Evolutionary conservation across 2,329 filamentous ascomycete species (phyloP).

Genomic region (Fusarium coicis): DNA sequence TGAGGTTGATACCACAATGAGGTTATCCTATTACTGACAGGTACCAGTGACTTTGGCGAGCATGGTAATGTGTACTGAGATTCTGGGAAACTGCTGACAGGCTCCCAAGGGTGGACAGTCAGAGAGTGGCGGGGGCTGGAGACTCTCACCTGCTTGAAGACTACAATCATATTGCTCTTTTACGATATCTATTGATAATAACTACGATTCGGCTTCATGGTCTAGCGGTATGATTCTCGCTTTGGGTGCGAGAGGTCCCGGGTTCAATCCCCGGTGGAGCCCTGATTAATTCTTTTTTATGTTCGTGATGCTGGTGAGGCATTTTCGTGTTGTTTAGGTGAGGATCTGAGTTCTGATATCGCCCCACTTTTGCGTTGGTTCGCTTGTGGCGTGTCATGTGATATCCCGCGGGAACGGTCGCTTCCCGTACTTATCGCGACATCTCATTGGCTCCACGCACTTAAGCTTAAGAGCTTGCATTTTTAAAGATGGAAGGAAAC

Average conservation of each 20-base stretch:
- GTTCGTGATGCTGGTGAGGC: background rate
- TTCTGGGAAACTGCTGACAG: background rate
- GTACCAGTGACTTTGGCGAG: background rate
- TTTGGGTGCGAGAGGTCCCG: constrained; percentile 55
- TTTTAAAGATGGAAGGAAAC: background rate
- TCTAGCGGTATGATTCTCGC: constrained; percentile 35
- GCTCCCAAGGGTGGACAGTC: rapidly evolving
- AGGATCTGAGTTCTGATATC: background rate
- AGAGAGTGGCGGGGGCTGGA: rapidly evolving
- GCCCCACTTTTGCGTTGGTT: background rate
- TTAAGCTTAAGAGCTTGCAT: background rate
- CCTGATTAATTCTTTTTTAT: rapidly evolving
- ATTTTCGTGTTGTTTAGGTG: background rate
- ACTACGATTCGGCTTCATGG: constrained; percentile 11
- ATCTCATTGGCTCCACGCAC: rapidly evolving
- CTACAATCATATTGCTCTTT: rapidly evolving
- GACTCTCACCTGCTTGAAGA: rapidly evolving
- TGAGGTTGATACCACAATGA: background rate
- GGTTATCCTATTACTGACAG: background rate
- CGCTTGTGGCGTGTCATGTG: rapidly evolving
- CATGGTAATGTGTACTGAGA: background rate
- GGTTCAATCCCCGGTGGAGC: constrained; percentile 55
- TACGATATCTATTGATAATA: rapidly evolving
- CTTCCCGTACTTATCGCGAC: rapidly evolving
- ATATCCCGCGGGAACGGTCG: rapidly evolving